These are phyloP conservation scores for Blastomyces gilchristii DNA, from an alignment of 2,329 filamentous ascomycete species.

Conservation along the genomic window DNA sequence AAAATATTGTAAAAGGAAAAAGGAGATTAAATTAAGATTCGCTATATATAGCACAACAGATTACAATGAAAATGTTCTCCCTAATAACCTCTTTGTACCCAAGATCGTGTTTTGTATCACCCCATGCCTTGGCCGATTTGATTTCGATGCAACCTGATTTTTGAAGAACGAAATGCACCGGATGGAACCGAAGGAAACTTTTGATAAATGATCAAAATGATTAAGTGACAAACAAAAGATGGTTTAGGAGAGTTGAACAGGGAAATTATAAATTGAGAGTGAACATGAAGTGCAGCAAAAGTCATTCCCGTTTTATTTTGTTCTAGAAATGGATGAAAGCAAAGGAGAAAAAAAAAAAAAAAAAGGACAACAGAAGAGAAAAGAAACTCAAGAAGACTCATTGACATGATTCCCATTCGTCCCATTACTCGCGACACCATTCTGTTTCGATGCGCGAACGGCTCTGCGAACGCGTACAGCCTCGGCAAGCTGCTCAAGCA, in stretches of 20 bases:
- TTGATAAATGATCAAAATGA: too few relatives aligned
- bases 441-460: constrained; percentile 23
- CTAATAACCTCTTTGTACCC: neutral
- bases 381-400: neutral
- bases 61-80: neutral
- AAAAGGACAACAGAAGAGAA: neutral
- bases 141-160: neutral
- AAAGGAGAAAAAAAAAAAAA: neutral
- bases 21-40: neutral
- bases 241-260: neutral
- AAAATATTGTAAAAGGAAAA: neutral
- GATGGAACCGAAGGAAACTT: too few relatives aligned
- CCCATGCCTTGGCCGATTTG: neutral
- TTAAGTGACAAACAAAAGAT: too few relatives aligned
- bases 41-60: neutral
- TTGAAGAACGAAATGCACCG: too few relatives aligned
- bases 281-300: neutral
- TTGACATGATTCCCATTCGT: neutral
- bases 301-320: neutral
- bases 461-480: constrained; percentile 67
- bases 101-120: neutral
- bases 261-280: neutral
- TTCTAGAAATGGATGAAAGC: neutral
- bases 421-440: constrained; percentile 11
- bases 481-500: constrained; percentile 76